Base-by-base conservation (phyloP, 768 basidiomycete species). In the Pisolithus marmoratus region DNA sequence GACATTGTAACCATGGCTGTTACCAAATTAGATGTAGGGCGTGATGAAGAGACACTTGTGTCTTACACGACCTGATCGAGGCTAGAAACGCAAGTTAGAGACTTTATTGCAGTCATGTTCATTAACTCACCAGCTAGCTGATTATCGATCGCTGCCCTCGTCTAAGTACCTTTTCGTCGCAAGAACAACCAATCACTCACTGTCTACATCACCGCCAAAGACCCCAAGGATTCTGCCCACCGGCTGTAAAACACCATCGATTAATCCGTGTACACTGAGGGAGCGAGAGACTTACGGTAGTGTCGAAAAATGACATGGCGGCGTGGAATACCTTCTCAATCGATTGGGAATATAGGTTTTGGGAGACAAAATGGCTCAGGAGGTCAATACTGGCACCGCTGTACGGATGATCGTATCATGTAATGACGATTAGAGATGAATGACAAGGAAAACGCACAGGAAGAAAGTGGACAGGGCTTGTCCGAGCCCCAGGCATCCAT, bases 221-320 rank as follows among this genome's bases (percentile, higher is more conserved):
- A 84, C 74, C 36, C 81, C 74, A 24, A 83, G 64, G 22, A 84
- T 80, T 29, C 83, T 78, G 19, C 83, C 83, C 60, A 76, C 71
- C 0, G 82, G 82, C 80, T 81, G 22, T 8, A 12, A 23, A 38
- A 46, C 43, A 12, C 38, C n/a, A 49, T 40, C 20, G 8, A 27
- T 41, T 14, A 20, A n/a, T 27, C 22, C 12, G 4, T 5, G 12
- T 24, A 40, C 31, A 2, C 5, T 22, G 22, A 17, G n/a, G 12
- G 8, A 42, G 11, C 8, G n/a, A 22, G 26, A 14, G n/a, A 51
- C 65, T 56, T 55, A 78, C 79, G 17, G 82, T 83, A 2, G 78
- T 84, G 63, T 90, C 88, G 57, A 89, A 90, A 68, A 87, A 88
- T 2, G 80, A 75, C 82, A 86, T 87, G 0, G 86, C 86, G 0